Evolutionary conservation across 2,329 filamentous ascomycete species (phyloP), one percentile per base, ranked within the genome.

Genomic region (Macrophomina phaseolina): DNA sequence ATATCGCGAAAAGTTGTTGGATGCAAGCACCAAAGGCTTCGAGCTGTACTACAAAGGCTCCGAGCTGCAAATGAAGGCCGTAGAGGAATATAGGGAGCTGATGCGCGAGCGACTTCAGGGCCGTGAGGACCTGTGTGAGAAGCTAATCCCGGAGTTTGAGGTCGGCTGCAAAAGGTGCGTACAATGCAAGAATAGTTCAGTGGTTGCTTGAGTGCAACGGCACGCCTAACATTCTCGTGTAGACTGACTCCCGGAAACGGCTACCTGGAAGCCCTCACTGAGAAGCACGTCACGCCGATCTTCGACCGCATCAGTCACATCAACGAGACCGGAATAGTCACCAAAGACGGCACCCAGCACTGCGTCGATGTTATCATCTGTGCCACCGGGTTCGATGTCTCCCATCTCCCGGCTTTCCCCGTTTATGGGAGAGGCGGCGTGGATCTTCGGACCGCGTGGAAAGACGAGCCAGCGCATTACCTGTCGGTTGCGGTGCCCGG

Each of bases 221-320:
- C 73, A 84, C 7, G 71, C 75, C 32, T n/a, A 78, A 83, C n/a
- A 79, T 78, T 49, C 79, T 84, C 66, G 82, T 84, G 74, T 40
- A 67, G 74, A 38, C 74, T 75, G 11, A 74, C 74, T 2, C 74
- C 75, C 1, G 75, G 74, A 23, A 74, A 75, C 60, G 74, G 75
- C 8, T 77, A 74, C 64, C 71, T 77, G 9, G 75, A 77, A 53
- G 73, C 74, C 6, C 60, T 76, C 8, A 72, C 74, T 3, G 70
- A 75, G 60, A 70, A 73, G 23, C 76, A 77, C 36, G 74, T 77
- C 2, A 70, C 69, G 0, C 63, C 68, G 3, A 64, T 70, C 36
- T 67, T 68, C 1, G 51, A 69, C 23, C 70, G 72, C 1, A 70
- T 76, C 12, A 75, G 74, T 28, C 70, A 67, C 11, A 73, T 69